Conservation (phyloP, 129 eudicot species). For the carrot (Daucus carota) region DH1_v3.0 NC_030389.2:3785501-3786000, state of each 20-base stretch:
- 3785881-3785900: not conserved
- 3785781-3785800: not conserved
- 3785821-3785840: not conserved
- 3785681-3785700: not conserved
- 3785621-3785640: not conserved
- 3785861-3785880: too few species aligned
- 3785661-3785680: not conserved
- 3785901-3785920: not conserved
- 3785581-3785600: not conserved
- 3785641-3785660: not conserved
- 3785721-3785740: not conserved
- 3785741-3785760: not conserved
- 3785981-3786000: not conserved
- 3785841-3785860: not conserved
- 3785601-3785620: not conserved
- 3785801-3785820: conserved; percentile 14
- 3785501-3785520: not conserved
- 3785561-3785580: not conserved
- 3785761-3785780: not conserved
- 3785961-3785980: not conserved
- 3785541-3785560: not conserved
- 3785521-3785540: not conserved
- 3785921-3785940: not conserved
- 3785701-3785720: too few species aligned
- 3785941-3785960: not conserved